A percentile compares a stretch with the other conserved stretches of the same genome.
Evolutionary conservation across 305 asterid species (phyloP).

Genomic region (Ilex paraguariensis): DNA sequence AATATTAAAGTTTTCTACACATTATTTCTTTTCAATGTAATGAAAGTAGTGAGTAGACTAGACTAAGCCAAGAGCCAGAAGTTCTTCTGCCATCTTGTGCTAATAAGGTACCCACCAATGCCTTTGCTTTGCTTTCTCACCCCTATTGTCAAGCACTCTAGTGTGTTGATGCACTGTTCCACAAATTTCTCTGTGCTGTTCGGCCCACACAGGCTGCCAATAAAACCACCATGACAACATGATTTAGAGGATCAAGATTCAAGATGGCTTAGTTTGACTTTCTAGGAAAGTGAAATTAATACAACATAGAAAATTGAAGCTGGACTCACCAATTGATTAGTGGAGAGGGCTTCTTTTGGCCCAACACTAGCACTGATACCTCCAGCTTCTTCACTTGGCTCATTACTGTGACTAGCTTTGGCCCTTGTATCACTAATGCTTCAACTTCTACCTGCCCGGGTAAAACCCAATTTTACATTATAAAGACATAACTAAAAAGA

Average conservation of each 20-base stretch:
- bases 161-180: conserved; percentile 57
- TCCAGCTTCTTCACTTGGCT: conserved; percentile 93
- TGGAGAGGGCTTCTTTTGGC: conserved; percentile 62
- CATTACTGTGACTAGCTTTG: conserved; percentile 62
- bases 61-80: conserved; percentile 87
- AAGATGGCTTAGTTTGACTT: too few relatives aligned
- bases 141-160: conserved; percentile 85
- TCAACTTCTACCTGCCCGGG: conserved; percentile 70
- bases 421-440: conserved; percentile 79
- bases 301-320: neutral
- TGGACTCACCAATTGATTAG: conserved; percentile 49
- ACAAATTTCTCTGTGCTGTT: conserved; percentile 61
- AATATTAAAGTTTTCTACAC: too few relatives aligned
- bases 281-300: too few relatives aligned
- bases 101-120: conserved; percentile 82
- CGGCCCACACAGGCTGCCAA: conserved; percentile 49
- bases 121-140: conserved; percentile 75
- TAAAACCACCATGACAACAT: neutral
- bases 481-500: too few relatives aligned
- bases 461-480: too few relatives aligned
- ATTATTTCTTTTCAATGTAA: too few relatives aligned
- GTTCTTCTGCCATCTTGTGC: conserved; percentile 91
- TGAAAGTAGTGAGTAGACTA: too few relatives aligned
- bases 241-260: too few relatives aligned
- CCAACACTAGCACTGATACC: conserved; percentile 79